Conservation (phyloP, 495 filamentous ascomycete genomes). For the Aspergillus coremiiformis region DNA sequence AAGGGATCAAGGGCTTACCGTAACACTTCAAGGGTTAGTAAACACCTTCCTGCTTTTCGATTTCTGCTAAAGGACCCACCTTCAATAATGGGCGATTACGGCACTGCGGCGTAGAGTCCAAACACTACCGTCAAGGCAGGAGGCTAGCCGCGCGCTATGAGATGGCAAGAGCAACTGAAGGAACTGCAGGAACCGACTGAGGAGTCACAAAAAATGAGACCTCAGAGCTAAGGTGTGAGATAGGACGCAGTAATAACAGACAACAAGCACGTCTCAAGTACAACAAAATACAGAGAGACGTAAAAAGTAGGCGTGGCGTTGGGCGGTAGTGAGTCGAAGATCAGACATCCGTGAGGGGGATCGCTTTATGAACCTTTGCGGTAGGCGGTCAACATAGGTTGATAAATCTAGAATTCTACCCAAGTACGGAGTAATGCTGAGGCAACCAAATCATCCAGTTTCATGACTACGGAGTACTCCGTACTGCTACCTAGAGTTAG, state of each 20-base stretch:
- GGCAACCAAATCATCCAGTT: background rate
- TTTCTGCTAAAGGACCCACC: background rate
- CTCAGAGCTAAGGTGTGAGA: background rate
- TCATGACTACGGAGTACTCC: background rate
- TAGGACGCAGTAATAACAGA: background rate
- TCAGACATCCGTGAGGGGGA: slow-evolving; percentile 9
- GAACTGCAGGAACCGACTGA: background rate
- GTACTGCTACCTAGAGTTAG: background rate
- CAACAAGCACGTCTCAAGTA: slow-evolving; percentile 1
- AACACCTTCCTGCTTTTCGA: background rate
- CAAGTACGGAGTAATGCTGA: no score
- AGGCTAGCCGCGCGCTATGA: background rate
- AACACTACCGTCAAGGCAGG: slow-evolving; percentile 1
- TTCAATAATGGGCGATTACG: slow-evolving; percentile 9
- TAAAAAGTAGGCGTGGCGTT: slow-evolving; percentile 28
- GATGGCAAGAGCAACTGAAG: background rate
- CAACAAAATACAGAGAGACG: background rate
- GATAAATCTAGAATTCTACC: no score
- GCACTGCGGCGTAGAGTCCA: slow-evolving; percentile 6
- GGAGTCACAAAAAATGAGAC: slow-evolving; percentile 3
- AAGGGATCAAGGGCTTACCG: background rate
- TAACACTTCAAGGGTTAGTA: background rate
- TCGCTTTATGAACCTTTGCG: slow-evolving; percentile 8
- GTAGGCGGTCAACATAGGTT: slow-evolving; percentile 29
- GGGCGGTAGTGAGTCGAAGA: slow-evolving; percentile 18